These are phyloP conservation scores for Raphanus sativus DNA, from an alignment of 345 rosid genomes.

Conservation along the genomic window DNA sequence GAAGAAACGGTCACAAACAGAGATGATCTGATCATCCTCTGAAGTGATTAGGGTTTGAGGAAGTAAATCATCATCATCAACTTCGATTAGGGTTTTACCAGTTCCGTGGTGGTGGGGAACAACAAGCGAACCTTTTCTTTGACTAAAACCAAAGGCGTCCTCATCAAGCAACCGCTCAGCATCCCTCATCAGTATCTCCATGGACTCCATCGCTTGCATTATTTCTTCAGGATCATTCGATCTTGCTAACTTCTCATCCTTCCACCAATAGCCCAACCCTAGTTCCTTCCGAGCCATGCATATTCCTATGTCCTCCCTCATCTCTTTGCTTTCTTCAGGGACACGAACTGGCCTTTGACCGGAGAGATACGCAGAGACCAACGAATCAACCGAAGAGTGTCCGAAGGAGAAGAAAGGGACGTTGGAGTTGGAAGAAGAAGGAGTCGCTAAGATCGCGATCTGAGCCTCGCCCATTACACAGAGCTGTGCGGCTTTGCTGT, in stretches of 20 bases:
- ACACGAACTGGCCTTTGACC: neutral
- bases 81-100: too few relatives aligned
- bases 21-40: neutral
- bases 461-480: slow-evolving; percentile 4
- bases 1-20: neutral
- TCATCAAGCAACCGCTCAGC: neutral
- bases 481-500: slow-evolving; percentile 13
- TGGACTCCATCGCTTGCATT: neutral
- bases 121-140: neutral
- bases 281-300: neutral
- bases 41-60: neutral
- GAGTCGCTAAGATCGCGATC: slow-evolving; percentile 1
- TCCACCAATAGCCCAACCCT: neutral
- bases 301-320: neutral
- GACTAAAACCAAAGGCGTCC: neutral
- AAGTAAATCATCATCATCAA: too few relatives aligned
- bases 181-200: neutral
- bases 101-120: too few relatives aligned
- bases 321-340: neutral
- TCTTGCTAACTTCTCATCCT: neutral
- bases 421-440: neutral
- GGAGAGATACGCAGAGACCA: slow-evolving; percentile 6
- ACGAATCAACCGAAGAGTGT: neutral
- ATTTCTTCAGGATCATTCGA: neutral
- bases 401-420: neutral